Evolutionary conservation across 257 asterid species (phyloP).

Genomic region (Mentha longifolia): DNA sequence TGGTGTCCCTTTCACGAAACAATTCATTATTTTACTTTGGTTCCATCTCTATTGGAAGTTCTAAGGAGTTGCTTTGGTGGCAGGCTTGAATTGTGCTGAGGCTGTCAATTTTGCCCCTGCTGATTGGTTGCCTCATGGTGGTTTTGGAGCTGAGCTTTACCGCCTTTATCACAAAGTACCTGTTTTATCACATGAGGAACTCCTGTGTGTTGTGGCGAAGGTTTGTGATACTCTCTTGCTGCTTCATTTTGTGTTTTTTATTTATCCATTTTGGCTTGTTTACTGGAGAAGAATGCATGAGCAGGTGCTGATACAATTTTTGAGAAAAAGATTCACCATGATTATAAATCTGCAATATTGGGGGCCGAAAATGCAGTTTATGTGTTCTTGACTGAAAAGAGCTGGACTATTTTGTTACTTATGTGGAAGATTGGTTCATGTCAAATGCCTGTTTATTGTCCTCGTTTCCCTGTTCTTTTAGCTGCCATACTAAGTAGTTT

Average conservation of each 20-base stretch:
- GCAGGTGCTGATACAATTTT: slow-evolving; percentile 16
- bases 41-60: slow-evolving; percentile 27
- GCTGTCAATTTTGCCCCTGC: slow-evolving; percentile 99
- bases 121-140: slow-evolving; percentile 98
- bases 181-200: slow-evolving; percentile 95
- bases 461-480: too few relatives aligned
- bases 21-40: slow-evolving; percentile 15
- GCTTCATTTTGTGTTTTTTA: slow-evolving; percentile 32
- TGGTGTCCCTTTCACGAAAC: slow-evolving; percentile 1
- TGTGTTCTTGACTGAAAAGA: not conserved
- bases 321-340: slow-evolving; percentile 10
- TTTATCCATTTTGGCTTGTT: slow-evolving; percentile 21
- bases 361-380: not conserved
- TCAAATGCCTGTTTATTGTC: slow-evolving; percentile 7
- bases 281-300: slow-evolving; percentile 10
- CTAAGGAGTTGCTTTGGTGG: slow-evolving; percentile 37
- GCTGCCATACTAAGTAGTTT: too few relatives aligned
- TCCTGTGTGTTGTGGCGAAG: slow-evolving; percentile 84
- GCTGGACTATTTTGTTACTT: slow-evolving; percentile 17
- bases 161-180: slow-evolving; percentile 83
- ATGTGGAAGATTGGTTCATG: slow-evolving; percentile 14
- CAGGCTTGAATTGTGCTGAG: slow-evolving; percentile 98
- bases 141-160: slow-evolving; percentile 94
- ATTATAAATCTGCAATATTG: not conserved
- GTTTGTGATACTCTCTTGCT: slow-evolving; percentile 44